A percentile compares a stretch with the other conserved stretches of the same genome.
These are phyloP conservation scores for Gracilaria vermiculophylla DNA, from an alignment of 23 red algal species.

Conservation along the genomic window DNA sequence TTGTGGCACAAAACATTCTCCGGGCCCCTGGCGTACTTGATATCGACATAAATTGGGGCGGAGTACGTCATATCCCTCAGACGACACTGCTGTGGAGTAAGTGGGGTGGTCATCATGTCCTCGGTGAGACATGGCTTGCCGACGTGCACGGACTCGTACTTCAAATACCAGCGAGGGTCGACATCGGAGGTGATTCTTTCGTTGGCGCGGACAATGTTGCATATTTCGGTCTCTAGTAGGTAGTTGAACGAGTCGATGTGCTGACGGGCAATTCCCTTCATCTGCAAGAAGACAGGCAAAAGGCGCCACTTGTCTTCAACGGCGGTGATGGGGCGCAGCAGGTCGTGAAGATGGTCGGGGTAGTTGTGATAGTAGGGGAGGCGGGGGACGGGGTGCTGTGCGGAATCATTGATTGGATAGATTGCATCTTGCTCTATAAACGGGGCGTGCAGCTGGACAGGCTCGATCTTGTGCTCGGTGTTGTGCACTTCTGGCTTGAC, in stretches of 20 bases:
- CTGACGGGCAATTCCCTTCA: conserved; percentile 82
- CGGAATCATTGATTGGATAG: not conserved
- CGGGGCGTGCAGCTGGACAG: not conserved
- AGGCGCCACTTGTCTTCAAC: conserved; percentile 65
- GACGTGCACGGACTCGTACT: conserved; percentile 79
- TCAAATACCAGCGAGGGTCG: conserved; percentile 77
- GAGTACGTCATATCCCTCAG: conserved; percentile 91
- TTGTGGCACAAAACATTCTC: conserved; percentile 62
- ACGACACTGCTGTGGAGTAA: conserved; percentile 94
- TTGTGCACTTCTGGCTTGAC: not conserved
- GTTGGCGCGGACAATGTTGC: conserved; percentile 80
- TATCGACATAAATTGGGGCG: conserved; percentile 84
- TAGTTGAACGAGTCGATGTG: conserved; percentile 97
- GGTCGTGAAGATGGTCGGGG: not conserved
- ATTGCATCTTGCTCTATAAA: not conserved
- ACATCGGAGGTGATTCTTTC: conserved; percentile 76
- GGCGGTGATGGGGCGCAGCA: conserved; percentile 49
- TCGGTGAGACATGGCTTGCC: conserved; percentile 75
- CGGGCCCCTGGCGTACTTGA: conserved; percentile 78
- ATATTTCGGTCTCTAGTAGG: conserved; percentile 82
- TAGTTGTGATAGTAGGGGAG: not conserved
- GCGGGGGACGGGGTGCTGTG: not conserved
- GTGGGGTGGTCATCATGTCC: conserved; percentile 64
- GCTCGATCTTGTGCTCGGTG: not conserved
- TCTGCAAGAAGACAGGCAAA: conserved; percentile 63